Evolutionary conservation across 352 stramenopile species (phyloP), one percentile per base, ranked within the genome.

Genomic region (Paralagenidium karlingii): DNA sequence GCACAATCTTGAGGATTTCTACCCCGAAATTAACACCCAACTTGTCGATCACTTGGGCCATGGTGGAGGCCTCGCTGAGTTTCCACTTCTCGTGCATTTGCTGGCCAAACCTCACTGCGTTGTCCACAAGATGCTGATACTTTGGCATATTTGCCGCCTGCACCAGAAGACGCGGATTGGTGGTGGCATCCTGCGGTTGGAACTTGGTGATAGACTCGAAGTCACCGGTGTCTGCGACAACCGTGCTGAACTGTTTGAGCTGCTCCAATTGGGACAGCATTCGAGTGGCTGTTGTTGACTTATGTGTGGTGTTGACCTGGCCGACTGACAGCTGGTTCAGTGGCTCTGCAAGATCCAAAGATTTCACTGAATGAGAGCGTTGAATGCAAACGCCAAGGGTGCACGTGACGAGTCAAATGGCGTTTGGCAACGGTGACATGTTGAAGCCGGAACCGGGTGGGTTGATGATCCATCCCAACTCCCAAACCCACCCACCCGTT

Each of bases 191-290:
- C 56, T 84, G 63, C 24, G 77, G 77, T 26, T 57, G 37, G 20
- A 52, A 60, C 40, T 57, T 56, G 18, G 53, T 38, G 16, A 55
- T 61, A 12, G 45, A 50, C 27, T 36, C 49, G 40, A 65, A 61
- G 49, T 96, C 87, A 15, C 87, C 87, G n/a, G 84, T 96, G 56
- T 97, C 87, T 21, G 74, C 70, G 10, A 97, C 87, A 21, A 96
- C 68, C 32, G 78, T 91, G 10, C 82, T 96, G 15, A 94, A 42
- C 46, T 81, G 43, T 40, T 86, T 86, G 8, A 96, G 60, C 51
- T 87, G 55, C 27, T 93, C 76, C 16, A 88, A 47, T 16, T 60
- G 49, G 16, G 40, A 36, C 30, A 20, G 19, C 30, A 36, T 36
- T 36, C 30, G 30, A 36, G n/a, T n/a, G n/a, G n/a, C n/a, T n/a